Evolutionary conservation across 768 basidiomycete species (phyloP), one percentile per base, ranked within the genome.

Genomic region (Leccinum ochraceum): DNA sequence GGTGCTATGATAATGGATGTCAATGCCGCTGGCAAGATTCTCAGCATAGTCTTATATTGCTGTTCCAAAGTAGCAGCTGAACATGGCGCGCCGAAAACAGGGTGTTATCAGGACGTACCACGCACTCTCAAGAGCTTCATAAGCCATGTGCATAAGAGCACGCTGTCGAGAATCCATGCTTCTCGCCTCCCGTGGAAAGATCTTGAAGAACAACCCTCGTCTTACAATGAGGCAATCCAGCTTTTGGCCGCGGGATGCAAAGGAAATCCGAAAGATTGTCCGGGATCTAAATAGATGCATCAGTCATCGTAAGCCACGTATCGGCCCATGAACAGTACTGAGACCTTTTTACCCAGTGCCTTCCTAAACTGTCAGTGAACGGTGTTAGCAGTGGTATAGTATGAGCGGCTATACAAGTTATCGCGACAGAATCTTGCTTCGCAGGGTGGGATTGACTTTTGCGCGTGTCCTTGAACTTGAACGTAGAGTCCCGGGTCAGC

Each of bases 161-260:
- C 89, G 81, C 64, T 90, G 88, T 64, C 90, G 89, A 6, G 89
- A 88, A 67, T 90, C 87, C 88, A 90, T 90, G 70, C 78, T 83
- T 60, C 76, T 83, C 16, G 90, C 89, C 72, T 91, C 89, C 6
- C 89, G 82, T 3, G 89, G 89, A 44, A 84, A 88, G 51, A 89
- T 82, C 46, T 81, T 84, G 78, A 91, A 92, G 69, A 89, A 89
- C 69, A 34, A 34, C 32, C 32, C 32, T 34, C 32, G 32, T 34
- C 32, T 34, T 34, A 34, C 32, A 34, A 34, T 13, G 32, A 34
- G 32, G 32, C 32, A 34, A 13, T 34, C 32, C 32, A 34, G 32
- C 32, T 34, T 34, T 11, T 34, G 32, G 32, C 32, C 32, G 32
- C 32, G 32, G 11, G 32, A 34, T 34, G 83, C 16, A 78, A 73